A percentile compares a stretch with the other conserved stretches of the same genome.
Conservation (phyloP, 495 filamentous ascomycete species). For the Penicillium atrosanguineum region DNA sequence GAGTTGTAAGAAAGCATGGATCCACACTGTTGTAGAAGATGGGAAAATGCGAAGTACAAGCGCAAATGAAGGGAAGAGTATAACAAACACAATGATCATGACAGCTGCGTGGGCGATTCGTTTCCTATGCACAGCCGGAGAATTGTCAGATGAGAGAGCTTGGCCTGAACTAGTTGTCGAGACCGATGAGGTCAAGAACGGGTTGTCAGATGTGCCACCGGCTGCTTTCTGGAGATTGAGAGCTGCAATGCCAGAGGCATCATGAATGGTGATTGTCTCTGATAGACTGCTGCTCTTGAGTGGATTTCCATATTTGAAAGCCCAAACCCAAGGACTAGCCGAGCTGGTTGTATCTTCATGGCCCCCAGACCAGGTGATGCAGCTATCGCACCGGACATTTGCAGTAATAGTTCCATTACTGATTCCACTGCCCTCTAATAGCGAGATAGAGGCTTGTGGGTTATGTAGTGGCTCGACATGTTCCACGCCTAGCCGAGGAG, state of each 20-base stretch:
- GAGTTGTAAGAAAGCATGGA: constrained; percentile 60
- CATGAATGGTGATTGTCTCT: constrained; percentile 59
- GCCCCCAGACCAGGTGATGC: constrained; percentile 53
- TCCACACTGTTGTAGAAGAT: constrained; percentile 21
- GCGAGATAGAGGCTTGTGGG: constrained; percentile 45
- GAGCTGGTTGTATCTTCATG: constrained; percentile 41
- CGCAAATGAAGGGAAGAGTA: constrained; percentile 51
- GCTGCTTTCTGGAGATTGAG: constrained; percentile 16
- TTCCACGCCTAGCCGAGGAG: constrained; percentile 53
- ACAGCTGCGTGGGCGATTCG: constrained; percentile 40
- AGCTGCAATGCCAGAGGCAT: constrained; percentile 19
- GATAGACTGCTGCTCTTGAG: constrained; percentile 50
- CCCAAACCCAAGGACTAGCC: constrained; percentile 63
- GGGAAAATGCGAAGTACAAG: constrained; percentile 44
- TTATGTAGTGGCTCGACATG: constrained; percentile 55
- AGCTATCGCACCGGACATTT: constrained; percentile 60
- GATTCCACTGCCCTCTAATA: constrained; percentile 63
- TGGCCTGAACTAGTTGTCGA: neutral
- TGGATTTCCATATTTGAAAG: constrained; percentile 55
- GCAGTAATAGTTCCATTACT: constrained; percentile 54
- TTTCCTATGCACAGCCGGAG: constrained; percentile 11
- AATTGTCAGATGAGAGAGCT: neutral
- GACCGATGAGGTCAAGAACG: constrained; percentile 41
- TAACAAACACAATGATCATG: constrained; percentile 38
- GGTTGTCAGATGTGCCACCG: constrained; percentile 52